Base-by-base conservation (phyloP, 805 yeast species). In the Lipomyces orientalis region DNA sequence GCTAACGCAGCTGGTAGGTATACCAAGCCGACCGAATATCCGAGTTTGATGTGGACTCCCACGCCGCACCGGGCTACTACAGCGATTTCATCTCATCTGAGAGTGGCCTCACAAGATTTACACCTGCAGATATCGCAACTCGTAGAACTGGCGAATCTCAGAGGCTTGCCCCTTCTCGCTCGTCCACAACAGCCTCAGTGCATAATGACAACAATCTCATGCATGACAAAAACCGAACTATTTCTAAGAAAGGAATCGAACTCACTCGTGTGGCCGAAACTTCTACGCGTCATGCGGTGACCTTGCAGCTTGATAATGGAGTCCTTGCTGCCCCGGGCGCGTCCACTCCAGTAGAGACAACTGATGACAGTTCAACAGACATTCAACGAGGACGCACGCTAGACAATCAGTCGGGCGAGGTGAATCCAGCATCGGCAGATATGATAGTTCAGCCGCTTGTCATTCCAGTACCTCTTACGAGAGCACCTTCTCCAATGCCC, bases 21-120 rank as follows among this genome's bases (percentile, higher is more conserved):
- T 64, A 64, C 54, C 33, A 37, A 4, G 67, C 67, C 8, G 67
- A 64, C 39, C 52, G 52, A n/a, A 51, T 64, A 9, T 60, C 67
- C 10, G 37, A 43, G 29, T 60, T 64, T 34, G 67, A 64, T 35
- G 61, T 52, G 3, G 39, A 58, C 10, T 22, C 35, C 19, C 35
- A 39, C n/a, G 31, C 63, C 3, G 14, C 31, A 9, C 12, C 37
- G 14, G 34, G 19, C 14, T 34, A 22, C 35, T 64, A 35, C 25
- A n/a, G 34, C 14, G 66, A 64, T 31, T 29, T 33, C 8, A 34
- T 29, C 10, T 14, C 62, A 39, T 9, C 39, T n/a, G 56, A 22
- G 14, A 31, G n/a, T 16, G 19, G 22, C n/a, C 34, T 22, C 22
- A 43, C 49, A 43, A 37, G 33, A 14, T 58, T 64, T 46, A 64